These are phyloP conservation scores for Solanum hybrid DNA, from an alignment of 305 asterid genomes.

Conservation along the genomic window DNA sequence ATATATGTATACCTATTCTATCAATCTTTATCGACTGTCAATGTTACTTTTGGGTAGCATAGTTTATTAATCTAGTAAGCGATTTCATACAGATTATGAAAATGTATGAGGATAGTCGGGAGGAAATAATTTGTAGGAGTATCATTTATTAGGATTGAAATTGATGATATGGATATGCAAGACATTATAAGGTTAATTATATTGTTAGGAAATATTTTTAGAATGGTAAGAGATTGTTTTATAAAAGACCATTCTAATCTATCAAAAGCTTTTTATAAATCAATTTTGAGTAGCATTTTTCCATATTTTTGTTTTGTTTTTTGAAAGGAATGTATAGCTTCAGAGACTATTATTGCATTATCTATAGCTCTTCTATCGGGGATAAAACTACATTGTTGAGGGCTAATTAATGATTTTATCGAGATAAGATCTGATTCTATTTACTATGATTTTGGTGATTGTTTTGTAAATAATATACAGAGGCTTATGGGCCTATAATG, in stretches of 20 bases:
- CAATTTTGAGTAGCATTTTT: not conserved
- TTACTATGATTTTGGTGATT: not conserved
- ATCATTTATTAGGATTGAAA: not conserved
- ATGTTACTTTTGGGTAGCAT: not conserved
- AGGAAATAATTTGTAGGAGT: not conserved
- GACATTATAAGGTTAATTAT: not conserved
- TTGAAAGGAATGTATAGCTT: not conserved
- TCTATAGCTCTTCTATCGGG: not conserved
- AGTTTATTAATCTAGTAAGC: not conserved
- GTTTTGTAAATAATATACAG: too few species aligned
- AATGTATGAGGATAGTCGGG: not conserved
- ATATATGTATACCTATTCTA: not conserved
- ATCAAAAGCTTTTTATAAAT: not conserved
- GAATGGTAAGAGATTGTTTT: not conserved
- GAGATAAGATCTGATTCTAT: not conserved
- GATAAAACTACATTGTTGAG: not conserved
- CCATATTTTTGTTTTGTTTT: not conserved
- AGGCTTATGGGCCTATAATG: not conserved
- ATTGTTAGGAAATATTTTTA: not conserved
- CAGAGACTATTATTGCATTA: too few species aligned
- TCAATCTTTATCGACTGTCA: not conserved
- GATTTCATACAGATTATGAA: not conserved
- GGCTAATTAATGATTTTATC: not conserved
- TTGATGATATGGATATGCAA: not conserved
- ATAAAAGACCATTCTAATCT: not conserved